Conservation (phyloP, 495 filamentous ascomycete genomes). For the Podospora pseudocomata region DNA sequence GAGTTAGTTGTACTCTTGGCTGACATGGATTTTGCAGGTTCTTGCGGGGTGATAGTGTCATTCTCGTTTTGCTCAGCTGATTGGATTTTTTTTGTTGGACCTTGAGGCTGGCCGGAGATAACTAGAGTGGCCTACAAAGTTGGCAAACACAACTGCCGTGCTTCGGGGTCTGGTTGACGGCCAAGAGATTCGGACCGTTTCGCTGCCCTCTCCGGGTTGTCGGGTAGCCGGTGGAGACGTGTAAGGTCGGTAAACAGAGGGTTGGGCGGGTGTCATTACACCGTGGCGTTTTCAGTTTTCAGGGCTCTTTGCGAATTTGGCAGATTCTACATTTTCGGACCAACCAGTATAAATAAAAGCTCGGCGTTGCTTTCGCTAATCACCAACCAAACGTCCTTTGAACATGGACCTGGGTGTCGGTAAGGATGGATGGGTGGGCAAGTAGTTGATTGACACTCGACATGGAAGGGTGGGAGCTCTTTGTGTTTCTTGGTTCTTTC, state of each 20-base stretch:
- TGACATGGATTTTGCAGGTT: slow-evolving; percentile 57
- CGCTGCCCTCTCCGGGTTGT: not conserved
- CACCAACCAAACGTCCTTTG: not conserved
- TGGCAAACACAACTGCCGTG: not conserved
- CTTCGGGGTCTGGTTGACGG: not conserved
- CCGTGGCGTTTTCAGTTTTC: slow-evolving; percentile 1
- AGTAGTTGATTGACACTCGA: too few species aligned
- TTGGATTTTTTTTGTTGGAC: not conserved
- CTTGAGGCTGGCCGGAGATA: not conserved
- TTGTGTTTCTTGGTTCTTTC: too few species aligned
- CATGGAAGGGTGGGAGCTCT: too few species aligned
- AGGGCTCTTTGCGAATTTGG: slow-evolving; percentile 3
- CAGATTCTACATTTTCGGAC: slow-evolving; percentile 1
- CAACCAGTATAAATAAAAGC: slow-evolving; percentile 4
- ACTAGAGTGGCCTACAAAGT: not conserved
- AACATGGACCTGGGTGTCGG: not conserved
- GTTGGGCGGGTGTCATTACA: not conserved
- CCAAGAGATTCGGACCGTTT: not conserved
- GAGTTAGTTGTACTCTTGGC: not conserved
- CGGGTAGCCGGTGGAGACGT: not conserved
- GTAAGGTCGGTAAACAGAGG: not conserved
- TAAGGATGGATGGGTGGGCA: too few species aligned
- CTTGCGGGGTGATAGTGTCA: slow-evolving; percentile 87
- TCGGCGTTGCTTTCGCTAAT: not conserved
- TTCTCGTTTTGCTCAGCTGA: slow-evolving; percentile 84